Percentiles rank a stretch among this genome's conserved stretches.
Evolutionary conservation across 352 stramenopile species (phyloP).

Genomic region (Globisporangium nodosum): DNA sequence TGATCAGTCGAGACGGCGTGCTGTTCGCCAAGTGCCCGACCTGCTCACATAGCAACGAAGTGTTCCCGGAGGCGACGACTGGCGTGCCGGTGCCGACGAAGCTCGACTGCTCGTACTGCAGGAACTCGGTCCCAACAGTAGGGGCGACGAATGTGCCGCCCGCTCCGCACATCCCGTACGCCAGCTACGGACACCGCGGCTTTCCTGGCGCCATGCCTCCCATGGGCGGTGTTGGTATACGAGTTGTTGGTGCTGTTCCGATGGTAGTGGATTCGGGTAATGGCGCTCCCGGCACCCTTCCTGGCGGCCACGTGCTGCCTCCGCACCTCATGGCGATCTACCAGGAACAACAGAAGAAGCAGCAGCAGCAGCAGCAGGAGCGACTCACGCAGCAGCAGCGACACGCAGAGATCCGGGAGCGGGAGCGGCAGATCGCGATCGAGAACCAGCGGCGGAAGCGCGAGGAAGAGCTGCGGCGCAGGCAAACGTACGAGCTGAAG

Average conservation of each 20-base stretch:
- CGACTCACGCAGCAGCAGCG: not conserved
- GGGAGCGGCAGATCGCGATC: conserved; percentile 5
- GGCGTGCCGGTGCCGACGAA: conserved; percentile 47
- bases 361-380: conserved; percentile 2
- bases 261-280: not conserved
- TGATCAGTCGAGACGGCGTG: conserved; percentile 42
- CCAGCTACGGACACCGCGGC: not conserved
- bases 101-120: conserved; percentile 73
- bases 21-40: conserved; percentile 45
- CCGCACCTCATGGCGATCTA: conserved; percentile 20
- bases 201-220: not conserved
- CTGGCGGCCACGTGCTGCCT: conserved; percentile 10
- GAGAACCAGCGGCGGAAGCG: conserved; percentile 13
- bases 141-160: conserved; percentile 24
- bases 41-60: conserved; percentile 56
- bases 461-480: conserved; percentile 18
- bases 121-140: conserved; percentile 29
- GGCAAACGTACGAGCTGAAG: conserved; percentile 38
- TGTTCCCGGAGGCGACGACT: conserved; percentile 54
- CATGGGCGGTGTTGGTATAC: not conserved
- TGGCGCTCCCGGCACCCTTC: not conserved
- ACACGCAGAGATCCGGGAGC: conserved; percentile 3
- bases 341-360: conserved; percentile 19
- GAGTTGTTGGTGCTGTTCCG: not conserved
- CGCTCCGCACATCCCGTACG: conserved; percentile 10